phyloP scores from a whole-genome alignment of 2,329 filamentous ascomycete genomes.

The Hymenoscyphus linearis region DNA sequence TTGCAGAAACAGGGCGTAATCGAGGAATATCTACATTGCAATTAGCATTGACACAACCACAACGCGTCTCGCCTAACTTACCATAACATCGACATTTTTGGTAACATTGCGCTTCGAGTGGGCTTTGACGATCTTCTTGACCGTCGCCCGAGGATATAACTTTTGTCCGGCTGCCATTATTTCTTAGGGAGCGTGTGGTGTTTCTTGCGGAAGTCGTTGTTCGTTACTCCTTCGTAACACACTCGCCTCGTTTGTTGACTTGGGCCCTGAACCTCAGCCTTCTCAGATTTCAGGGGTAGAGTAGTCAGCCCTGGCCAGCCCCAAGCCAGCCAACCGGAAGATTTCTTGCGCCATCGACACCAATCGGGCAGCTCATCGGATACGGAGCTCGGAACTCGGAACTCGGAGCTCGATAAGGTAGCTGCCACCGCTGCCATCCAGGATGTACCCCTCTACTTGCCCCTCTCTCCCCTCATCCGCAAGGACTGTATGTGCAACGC shows the following conservation, averaged over 20 bases:
- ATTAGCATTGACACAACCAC: constrained; percentile 2
- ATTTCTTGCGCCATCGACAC: too few relatives aligned
- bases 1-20: constrained; percentile 77
- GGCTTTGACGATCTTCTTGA: constrained; percentile 87
- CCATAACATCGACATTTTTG: constrained; percentile 82
- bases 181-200: neutral
- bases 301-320: too few relatives aligned
- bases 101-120: constrained; percentile 75
- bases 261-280: neutral
- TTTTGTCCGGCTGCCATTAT: constrained; percentile 51
- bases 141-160: constrained; percentile 74
- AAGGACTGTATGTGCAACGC: neutral
- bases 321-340: too few relatives aligned
- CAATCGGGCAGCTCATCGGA: too few relatives aligned
- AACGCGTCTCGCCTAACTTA: constrained; percentile 38
- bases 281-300: neutral
- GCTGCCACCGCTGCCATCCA: neutral
- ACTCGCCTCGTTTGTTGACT: neutral
- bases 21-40: constrained; percentile 66
- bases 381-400: neutral
- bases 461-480: neutral
- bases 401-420: neutral
- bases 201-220: neutral
- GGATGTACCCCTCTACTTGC: neutral
- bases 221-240: too few relatives aligned